Percentiles rank a stretch among this genome's conserved stretches.
Conservation (phyloP, 1,139 yeast species). For the Suhomyces guaymorum region DNA sequence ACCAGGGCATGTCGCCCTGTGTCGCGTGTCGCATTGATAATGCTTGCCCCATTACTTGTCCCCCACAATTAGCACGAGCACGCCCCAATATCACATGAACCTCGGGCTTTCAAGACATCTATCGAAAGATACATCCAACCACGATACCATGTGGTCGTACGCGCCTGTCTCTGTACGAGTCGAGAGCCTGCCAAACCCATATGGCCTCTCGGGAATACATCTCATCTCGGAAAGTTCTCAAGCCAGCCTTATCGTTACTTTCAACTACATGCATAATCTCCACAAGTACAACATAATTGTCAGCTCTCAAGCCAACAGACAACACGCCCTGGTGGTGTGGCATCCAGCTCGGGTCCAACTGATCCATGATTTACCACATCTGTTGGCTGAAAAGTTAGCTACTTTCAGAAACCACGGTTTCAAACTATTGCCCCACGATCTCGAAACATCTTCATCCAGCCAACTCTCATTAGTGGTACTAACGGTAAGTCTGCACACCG, state of each 20-base stretch:
- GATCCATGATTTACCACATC: slow-evolving; percentile 4
- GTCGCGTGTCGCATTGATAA: too few species aligned
- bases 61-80: neutral
- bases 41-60: too few species aligned
- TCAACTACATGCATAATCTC: slow-evolving; percentile 20
- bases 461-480: slow-evolving; percentile 2
- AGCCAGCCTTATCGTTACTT: slow-evolving; percentile 20
- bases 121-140: slow-evolving; percentile 2
- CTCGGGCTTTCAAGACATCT: too few species aligned
- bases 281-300: slow-evolving; percentile 22
- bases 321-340: slow-evolving; percentile 25
- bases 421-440: slow-evolving; percentile 30
- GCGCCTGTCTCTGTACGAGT: slow-evolving; percentile 32
- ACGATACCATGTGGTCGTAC: slow-evolving; percentile 25
- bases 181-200: slow-evolving; percentile 19
- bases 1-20: too few species aligned
- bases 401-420: slow-evolving; percentile 29
- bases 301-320: slow-evolving; percentile 16
- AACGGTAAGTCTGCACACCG: neutral
- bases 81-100: slow-evolving; percentile 1
- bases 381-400: slow-evolving; percentile 11
- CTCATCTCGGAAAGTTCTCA: slow-evolving; percentile 17
- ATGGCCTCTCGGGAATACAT: slow-evolving; percentile 35
- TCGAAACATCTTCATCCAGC: slow-evolving; percentile 10
- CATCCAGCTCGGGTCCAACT: slow-evolving; percentile 14